Evolutionary conservation across 495 filamentous ascomycete genomes (phyloP).

Genomic region (Glonium stellatum): DNA sequence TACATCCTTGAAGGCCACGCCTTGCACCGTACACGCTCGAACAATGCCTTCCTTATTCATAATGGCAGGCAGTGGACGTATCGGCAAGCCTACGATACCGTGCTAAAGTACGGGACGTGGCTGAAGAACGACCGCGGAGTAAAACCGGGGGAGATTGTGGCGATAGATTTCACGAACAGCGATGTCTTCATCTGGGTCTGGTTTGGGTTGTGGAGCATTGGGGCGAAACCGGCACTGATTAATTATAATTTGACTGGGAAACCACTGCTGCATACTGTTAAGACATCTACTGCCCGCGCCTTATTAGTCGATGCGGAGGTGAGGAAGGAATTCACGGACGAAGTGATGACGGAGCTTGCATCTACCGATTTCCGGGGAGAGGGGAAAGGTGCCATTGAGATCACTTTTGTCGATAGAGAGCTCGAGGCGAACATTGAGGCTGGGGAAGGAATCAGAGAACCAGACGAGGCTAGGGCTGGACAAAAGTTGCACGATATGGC

Average conservation of each 20-base stretch:
- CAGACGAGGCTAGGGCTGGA: constrained; percentile 14
- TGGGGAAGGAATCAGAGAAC: constrained; percentile 15
- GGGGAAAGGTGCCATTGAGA: constrained; percentile 47
- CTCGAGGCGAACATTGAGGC: constrained; percentile 24
- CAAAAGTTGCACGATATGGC: constrained; percentile 31
- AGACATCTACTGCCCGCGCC: constrained; percentile 59
- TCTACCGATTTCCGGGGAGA: constrained; percentile 36
- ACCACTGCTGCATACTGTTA: constrained; percentile 72
- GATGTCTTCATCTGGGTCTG: constrained; percentile 76
- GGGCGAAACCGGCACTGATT: constrained; percentile 84
- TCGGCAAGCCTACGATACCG: constrained; percentile 67
- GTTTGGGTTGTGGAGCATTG: constrained; percentile 82
- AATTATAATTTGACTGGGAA: constrained; percentile 84
- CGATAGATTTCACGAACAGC: constrained; percentile 82
- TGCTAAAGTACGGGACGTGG: constrained; percentile 76
- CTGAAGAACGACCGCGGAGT: constrained; percentile 64
- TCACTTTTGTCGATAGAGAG: constrained; percentile 62
- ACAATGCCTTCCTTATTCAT: constrained; percentile 63
- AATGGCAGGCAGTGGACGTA: constrained; percentile 73
- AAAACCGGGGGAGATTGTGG: constrained; percentile 72
- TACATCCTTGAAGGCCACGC: constrained; percentile 71
- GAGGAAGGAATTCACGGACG: constrained; percentile 42
- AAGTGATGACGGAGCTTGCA: constrained; percentile 36
- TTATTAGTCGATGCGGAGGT: constrained; percentile 71
- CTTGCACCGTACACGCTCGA: constrained; percentile 29